Base-by-base conservation (phyloP, 2,329 filamentous ascomycete genomes). In the Grosmannia serpens region DNA sequence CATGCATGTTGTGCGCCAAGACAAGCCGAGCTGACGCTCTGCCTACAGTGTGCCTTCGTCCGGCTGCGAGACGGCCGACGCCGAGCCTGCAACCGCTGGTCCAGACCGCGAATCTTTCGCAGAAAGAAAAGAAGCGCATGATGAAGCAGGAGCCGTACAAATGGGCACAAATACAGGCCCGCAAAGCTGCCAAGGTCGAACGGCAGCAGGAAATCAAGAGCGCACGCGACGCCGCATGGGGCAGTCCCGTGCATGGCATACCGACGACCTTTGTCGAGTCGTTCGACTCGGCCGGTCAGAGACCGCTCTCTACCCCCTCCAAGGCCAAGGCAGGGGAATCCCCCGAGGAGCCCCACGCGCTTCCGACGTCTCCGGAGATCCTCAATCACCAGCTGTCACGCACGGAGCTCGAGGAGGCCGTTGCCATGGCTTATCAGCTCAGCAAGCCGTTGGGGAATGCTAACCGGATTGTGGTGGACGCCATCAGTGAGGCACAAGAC, bases 241-340 rank as follows among this genome's bases (percentile, higher is more conserved):
- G 92, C 55, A 83, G 95, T 70, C 88, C 91, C 1, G 77, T 99
- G 63, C 81, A 86, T 65, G 94, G 92, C 68, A 78, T 85, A 60
- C 73, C 80, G 44, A 96, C 94, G 20, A 82, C 91, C 33, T 96
- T 96, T 68, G 75, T 96, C 66, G 81, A 89, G 73, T 91, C 89
- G 3, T 85, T 96, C 65, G 86, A 89, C 68, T 82, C 80, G 11
- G 85, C 80, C 26, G 80, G 79, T 57, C 79, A 82, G 64, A 70
- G 68, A 2, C 52, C 70, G 5, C 52, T 68, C 4, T 74, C 73
- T 31, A 69, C 74, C 29, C 62, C 64, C 1, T 1, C 17, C 10
- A 51, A 31, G 33, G 76, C 78, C 56, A 70, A 66, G n/a, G 69
- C 73, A 58, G 79, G 75, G 31, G 73, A 75, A 26, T 63, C 69